Evolutionary conservation across 495 filamentous ascomycete species (phyloP), one percentile per base, ranked within the genome.

Genomic region (Neurospora sp.): DNA sequence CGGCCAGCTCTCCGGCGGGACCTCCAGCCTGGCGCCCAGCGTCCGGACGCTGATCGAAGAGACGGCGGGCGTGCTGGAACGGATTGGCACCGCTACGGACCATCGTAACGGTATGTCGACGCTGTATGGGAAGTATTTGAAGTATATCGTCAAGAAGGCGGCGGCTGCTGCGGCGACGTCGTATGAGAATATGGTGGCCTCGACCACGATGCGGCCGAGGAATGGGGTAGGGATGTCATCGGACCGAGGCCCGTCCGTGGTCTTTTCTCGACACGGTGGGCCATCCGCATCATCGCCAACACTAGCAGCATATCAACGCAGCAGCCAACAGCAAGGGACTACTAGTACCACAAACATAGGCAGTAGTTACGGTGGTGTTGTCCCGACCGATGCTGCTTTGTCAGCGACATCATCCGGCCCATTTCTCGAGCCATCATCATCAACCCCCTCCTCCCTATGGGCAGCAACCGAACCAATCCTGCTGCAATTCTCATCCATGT

Each of bases 11-110:
- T 81, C 85, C 7, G 84, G 83, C 38, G 53, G 53, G 12, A 86
- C 86, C 73, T 89, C 87, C 10, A 89, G 86, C 53, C 79, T 92
- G 4, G 89, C 90, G 9, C 90, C 90, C 1, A 92, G 90, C 71
- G 89, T 92, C 7, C 81, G 89, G 16, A 87, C 86, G 14, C 80
- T 93, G 27, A 92, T 93, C 70, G 88, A 89, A 72, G 90, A 93
- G 78, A 88, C 89, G 4, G 90, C 89, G 4, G 87, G 87, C 44
- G 90, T 92, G 1, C 80, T 93, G 7, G 90, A 92, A 75, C 84
- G 90, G 40, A 90, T 92, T 42, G 90, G 90, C 12, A 87, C 85
- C 5, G 84, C 85, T 3, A 88, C 90, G 0, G 80, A 82, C 31
- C 90, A 93, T 78, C 82, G 90, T 45, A 89, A 89, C 69, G 90